Percentiles rank a stretch among this genome's conserved stretches.
Conservation (phyloP, 2,329 filamentous ascomycete genomes). For the Trichoderma sp. region DNA sequence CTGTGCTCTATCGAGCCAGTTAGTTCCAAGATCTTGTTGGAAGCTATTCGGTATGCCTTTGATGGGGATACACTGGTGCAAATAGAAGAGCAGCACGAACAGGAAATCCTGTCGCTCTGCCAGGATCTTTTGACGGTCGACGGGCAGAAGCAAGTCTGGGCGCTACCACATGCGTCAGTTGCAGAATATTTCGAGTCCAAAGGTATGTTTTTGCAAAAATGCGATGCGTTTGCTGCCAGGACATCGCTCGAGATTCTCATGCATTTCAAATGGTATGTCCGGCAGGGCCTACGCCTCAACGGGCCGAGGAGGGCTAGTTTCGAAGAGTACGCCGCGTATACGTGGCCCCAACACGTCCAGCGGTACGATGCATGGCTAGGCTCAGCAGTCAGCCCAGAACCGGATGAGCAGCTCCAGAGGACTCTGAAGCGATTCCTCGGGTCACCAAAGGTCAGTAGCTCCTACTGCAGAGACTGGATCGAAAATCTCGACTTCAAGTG, state of each 20-base stretch:
- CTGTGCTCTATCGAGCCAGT: not conserved
- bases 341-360: not conserved
- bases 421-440: conserved; percentile 12
- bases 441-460: not conserved
- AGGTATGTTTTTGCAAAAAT: not conserved
- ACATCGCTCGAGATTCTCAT: conserved; percentile 1
- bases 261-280: not conserved
- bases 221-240: not conserved
- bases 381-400: not conserved
- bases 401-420: not conserved
- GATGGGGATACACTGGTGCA: not conserved
- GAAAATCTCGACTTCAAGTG: not conserved
- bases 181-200: conserved; percentile 25
- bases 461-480: conserved; percentile 6
- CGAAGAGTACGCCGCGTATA: not conserved
- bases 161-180: conserved; percentile 23
- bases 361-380: conserved; percentile 19
- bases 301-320: not conserved
- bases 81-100: conserved; percentile 5
- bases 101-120: conserved; percentile 16
- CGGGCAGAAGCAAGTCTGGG: not conserved
- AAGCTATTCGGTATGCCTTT: conserved; percentile 8
- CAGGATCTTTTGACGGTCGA: conserved; percentile 21
- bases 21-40: not conserved
- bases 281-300: no score